Conservation (phyloP, 2,329 filamentous ascomycete species). For the Scedosporium boydii region DNA sequence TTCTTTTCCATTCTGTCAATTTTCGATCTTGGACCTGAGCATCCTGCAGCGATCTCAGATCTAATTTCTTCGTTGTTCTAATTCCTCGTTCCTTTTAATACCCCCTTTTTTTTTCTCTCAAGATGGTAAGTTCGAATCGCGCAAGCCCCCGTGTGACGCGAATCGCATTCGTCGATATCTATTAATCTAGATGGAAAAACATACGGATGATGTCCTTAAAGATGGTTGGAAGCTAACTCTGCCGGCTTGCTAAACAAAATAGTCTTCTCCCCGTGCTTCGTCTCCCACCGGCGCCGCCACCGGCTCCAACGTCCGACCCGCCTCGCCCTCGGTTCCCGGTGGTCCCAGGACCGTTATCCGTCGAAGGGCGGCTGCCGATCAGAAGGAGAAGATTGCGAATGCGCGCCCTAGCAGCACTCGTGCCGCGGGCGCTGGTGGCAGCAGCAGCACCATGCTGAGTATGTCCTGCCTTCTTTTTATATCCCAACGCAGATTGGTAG, state of each 20-base stretch:
- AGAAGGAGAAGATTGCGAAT: slow-evolving; percentile 96
- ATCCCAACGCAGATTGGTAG: too few relatives aligned
- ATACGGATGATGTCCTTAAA: background rate
- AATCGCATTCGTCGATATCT: background rate
- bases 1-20: slow-evolving; percentile 1
- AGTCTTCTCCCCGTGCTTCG: slow-evolving; percentile 51
- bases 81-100: background rate
- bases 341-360: slow-evolving; percentile 93
- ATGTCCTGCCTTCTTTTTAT: slow-evolving; percentile 30
- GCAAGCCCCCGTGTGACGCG: background rate
- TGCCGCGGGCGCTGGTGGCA: slow-evolving; percentile 87
- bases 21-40: slow-evolving; percentile 1
- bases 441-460: slow-evolving; percentile 98
- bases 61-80: background rate
- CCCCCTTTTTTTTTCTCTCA: background rate
- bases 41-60: slow-evolving; percentile 5
- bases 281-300: slow-evolving; percentile 53
- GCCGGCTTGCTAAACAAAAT: background rate
- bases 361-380: slow-evolving; percentile 88
- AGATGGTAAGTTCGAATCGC: slow-evolving; percentile 1
- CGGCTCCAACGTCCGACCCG: slow-evolving; percentile 65
- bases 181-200: background rate
- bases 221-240: background rate
- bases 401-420: slow-evolving; percentile 84
- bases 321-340: slow-evolving; percentile 82